A percentile compares a stretch with the other conserved stretches of the same genome.
Conservation (phyloP, 768 basidiomycete species). For the Lyophyllum semitale region DNA sequence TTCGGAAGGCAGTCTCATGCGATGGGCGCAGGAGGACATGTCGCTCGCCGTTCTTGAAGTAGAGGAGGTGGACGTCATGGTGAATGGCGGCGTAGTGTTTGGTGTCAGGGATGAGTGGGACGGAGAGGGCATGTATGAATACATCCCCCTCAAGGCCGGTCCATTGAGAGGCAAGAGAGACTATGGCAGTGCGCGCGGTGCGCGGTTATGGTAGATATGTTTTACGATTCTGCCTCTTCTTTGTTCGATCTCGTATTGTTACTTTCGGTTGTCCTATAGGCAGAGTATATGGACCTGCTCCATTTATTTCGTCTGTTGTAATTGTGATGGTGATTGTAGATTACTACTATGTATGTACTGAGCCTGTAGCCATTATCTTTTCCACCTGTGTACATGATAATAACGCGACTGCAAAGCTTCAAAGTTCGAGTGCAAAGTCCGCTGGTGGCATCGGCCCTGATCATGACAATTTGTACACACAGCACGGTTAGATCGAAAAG, state of each 20-base stretch:
- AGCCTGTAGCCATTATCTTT: too few species aligned
- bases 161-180: slow-evolving; percentile 8
- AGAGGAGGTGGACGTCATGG: slow-evolving; percentile 42
- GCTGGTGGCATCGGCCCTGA: too few species aligned
- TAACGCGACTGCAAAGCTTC: too few species aligned
- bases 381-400: too few species aligned
- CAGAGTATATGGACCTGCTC: background rate
- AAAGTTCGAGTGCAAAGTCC: too few species aligned
- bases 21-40: slow-evolving; percentile 52
- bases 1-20: slow-evolving; percentile 41
- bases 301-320: background rate
- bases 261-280: background rate
- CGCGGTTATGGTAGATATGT: background rate
- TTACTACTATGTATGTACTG: background rate
- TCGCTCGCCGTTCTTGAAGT: slow-evolving; percentile 20
- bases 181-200: slow-evolving; percentile 8
- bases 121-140: slow-evolving; percentile 35
- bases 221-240: background rate
- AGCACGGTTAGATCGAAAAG: too few species aligned
- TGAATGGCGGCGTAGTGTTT: slow-evolving; percentile 31
- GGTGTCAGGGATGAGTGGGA: slow-evolving; percentile 27
- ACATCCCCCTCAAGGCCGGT: slow-evolving; percentile 46
- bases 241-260: background rate
- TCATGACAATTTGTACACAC: too few species aligned
- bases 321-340: background rate